Conservation (phyloP, 2,329 filamentous ascomycete species). For the Calonectria fujianensis region DNA sequence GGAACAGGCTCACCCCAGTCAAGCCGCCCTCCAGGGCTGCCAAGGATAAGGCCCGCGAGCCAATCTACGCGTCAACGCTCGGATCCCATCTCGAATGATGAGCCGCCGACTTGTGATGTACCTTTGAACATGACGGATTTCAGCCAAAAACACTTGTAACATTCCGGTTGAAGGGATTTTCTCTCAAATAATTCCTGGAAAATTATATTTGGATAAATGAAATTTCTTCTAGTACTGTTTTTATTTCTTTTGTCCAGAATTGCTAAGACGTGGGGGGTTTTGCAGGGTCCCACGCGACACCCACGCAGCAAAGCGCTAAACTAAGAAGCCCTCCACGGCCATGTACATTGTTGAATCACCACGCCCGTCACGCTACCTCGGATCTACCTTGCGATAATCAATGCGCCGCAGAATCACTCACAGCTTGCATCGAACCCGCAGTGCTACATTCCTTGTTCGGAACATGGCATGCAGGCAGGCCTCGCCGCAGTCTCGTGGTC, state of each 20-base stretch:
- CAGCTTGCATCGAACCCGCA: neutral
- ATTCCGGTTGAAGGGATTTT: too few species aligned
- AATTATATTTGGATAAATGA: too few species aligned
- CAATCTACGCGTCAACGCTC: conserved; percentile 17
- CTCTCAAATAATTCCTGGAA: too few species aligned
- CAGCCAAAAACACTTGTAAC: neutral
- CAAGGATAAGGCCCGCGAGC: neutral
- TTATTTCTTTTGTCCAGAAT: too few species aligned
- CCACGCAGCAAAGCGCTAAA: neutral
- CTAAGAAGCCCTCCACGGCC: neutral
- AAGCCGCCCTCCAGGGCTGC: neutral
- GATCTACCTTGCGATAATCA: conserved; percentile 12
- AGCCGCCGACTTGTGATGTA: neutral
- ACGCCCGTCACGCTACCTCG: neutral
- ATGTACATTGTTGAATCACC: neutral
- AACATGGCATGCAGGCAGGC: neutral
- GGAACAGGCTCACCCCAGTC: conserved; percentile 6
- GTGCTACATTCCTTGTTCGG: conserved; percentile 17
- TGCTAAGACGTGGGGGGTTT: neutral
- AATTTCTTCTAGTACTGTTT: neutral
- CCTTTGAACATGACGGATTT: too few species aligned
- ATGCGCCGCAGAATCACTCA: neutral
- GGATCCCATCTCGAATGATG: too few species aligned
- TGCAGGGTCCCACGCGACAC: neutral
- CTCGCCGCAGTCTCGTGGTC: conserved; percentile 10